phyloP scores from a whole-genome alignment of 2,329 filamentous ascomycete species.

The Colletotrichum kahawae region DNA sequence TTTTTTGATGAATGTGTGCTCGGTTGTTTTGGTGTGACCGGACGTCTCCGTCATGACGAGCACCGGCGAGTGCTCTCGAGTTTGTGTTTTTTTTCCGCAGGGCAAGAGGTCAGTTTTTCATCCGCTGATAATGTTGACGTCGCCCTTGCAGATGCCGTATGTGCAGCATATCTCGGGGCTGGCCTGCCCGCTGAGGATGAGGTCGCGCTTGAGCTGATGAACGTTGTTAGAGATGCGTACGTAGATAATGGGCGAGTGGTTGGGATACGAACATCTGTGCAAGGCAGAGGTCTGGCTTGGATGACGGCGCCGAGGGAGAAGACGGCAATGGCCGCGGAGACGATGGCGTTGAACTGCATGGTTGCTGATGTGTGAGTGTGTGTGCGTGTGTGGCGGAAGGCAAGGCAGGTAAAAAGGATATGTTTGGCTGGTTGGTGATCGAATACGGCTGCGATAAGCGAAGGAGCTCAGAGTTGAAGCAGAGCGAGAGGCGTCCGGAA shows the following conservation, averaged over 20 bases:
- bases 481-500: background rate
- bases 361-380: background rate
- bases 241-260: background rate
- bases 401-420: background rate
- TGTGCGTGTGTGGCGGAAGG: background rate
- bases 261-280: conserved; percentile 39
- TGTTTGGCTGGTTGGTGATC: background rate
- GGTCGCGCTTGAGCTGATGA: conserved; percentile 38
- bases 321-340: conserved; percentile 27
- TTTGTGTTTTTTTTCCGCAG: background rate
- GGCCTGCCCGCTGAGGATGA: conserved; percentile 52
- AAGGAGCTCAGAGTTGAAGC: background rate
- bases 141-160: conserved; percentile 57
- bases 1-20: background rate
- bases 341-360: conserved; percentile 30
- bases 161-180: conserved; percentile 57
- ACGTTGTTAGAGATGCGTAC: conserved; percentile 1
- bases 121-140: conserved; percentile 53
- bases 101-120: conserved; percentile 23
- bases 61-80: background rate
- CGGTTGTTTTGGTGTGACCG: background rate
- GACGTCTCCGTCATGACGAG: conserved; percentile 1
- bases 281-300: conserved; percentile 39
- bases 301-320: conserved; percentile 29
- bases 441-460: background rate